Percentiles rank a stretch among this genome's conserved stretches.
Evolutionary conservation across 331 rosid species (phyloP).

Genomic region (Pyrus hybrid): DNA sequence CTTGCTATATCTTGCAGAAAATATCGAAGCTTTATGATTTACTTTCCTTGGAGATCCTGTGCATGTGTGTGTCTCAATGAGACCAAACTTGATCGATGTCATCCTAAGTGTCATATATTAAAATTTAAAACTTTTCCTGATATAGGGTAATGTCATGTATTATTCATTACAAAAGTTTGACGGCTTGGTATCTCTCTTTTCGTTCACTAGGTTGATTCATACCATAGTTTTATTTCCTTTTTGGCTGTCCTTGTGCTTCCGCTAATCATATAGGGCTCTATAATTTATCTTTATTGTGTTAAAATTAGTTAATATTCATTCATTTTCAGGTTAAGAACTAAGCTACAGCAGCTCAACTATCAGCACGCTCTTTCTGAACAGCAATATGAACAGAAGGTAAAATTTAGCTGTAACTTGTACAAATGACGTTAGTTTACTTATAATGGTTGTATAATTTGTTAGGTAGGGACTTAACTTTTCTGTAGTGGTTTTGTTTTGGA

Average conservation of each 20-base stretch:
- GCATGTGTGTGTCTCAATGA: not conserved
- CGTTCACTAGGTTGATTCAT: not conserved
- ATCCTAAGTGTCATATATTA: not conserved
- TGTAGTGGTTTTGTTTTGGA: conserved; percentile 22
- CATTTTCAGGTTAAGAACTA: conserved; percentile 65
- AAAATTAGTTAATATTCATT: conserved; percentile 6
- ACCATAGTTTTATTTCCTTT: not conserved
- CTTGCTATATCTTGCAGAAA: not conserved
- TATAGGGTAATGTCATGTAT: not conserved
- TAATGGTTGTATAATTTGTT: not conserved
- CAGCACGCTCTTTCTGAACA: conserved; percentile 75
- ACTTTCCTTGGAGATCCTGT: not conserved
- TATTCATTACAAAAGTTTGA: not conserved
- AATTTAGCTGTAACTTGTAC: conserved; percentile 8
- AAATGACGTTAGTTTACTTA: not conserved
- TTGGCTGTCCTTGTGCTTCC: not conserved
- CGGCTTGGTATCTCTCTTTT: not conserved
- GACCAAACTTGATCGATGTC: not conserved
- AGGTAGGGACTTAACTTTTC: conserved; percentile 8
- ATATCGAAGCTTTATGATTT: not conserved
- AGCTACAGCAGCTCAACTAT: conserved; percentile 69
- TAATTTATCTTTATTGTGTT: not conserved
- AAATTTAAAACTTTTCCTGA: not conserved
- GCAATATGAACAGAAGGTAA: conserved; percentile 71
- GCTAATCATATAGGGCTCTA: not conserved